Conservation (phyloP, 1,284 basidiomycete genomes). For the Ganoderma sp. region DNA sequence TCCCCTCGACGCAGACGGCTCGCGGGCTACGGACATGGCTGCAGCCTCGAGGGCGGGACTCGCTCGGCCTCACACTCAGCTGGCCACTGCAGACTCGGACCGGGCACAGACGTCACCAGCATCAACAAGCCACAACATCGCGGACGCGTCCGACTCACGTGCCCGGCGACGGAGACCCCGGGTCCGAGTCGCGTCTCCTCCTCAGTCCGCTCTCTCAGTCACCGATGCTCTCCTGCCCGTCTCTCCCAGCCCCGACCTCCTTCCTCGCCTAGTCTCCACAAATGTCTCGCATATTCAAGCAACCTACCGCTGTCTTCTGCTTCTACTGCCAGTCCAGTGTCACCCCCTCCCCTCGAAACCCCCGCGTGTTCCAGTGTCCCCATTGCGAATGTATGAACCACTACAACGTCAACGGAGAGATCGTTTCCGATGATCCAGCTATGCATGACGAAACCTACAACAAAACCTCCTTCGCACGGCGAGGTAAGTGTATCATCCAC, state of each 20-base stretch:
- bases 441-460: constrained; percentile 85
- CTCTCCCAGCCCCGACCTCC: not conserved
- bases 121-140: constrained; percentile 32
- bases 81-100: no score
- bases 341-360: constrained; percentile 50
- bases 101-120: not conserved
- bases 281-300: constrained; percentile 45
- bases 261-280: not conserved
- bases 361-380: constrained; percentile 65
- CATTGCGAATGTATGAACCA: constrained; percentile 77
- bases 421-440: constrained; percentile 83
- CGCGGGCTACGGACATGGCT: constrained; percentile 48
- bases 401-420: constrained; percentile 71
- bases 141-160: constrained; percentile 34
- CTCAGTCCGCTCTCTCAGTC: constrained; percentile 14
- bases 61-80: not conserved
- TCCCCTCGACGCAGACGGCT: constrained; percentile 56
- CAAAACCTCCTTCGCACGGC: constrained; percentile 68
- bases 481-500: constrained; percentile 57
- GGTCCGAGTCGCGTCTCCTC: constrained; percentile 1
- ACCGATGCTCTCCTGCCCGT: constrained; percentile 10
- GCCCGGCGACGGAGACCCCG: not conserved
- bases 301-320: constrained; percentile 49
- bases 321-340: constrained; percentile 69
- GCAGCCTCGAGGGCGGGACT: not conserved